phyloP scores from a whole-genome alignment of 441 rosid genomes.

The Biscutella auriculata region DNA sequence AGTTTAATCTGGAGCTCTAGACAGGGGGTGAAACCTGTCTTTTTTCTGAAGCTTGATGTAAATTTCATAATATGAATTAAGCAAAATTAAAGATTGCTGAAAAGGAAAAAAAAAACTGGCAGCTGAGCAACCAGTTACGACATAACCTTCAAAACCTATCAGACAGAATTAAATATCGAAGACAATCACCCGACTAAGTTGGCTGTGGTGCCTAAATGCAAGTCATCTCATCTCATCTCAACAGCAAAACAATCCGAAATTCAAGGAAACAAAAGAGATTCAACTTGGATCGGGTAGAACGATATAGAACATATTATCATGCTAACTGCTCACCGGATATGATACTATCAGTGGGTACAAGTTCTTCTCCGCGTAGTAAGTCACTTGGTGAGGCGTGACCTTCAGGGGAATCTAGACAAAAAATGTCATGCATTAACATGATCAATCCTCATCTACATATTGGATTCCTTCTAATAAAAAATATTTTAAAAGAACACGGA shows the following conservation, averaged over 20 bases:
- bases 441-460: slow-evolving; percentile 9
- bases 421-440: slow-evolving; percentile 12
- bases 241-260: background rate
- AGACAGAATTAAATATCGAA: no score
- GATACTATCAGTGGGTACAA: slow-evolving; percentile 88
- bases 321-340: slow-evolving; percentile 56
- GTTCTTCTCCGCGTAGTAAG: slow-evolving; percentile 84
- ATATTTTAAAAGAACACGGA: background rate
- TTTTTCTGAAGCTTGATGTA: background rate
- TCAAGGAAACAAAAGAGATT: slow-evolving; percentile 6
- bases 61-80: background rate
- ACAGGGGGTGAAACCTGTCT: background rate
- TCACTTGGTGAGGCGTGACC: slow-evolving; percentile 98
- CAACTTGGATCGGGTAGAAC: background rate
- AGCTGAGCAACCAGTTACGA: background rate
- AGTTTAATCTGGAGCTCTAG: background rate
- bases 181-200: no score
- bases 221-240: background rate
- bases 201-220: no score
- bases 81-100: background rate
- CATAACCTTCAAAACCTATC: no score
- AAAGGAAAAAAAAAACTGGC: background rate
- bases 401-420: slow-evolving; percentile 68
- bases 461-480: slow-evolving; percentile 4
- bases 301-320: slow-evolving; percentile 6